Evolutionary conservation across 176 grass and related monocot genomes (phyloP).

Genomic region (Raddia guianensis): DNA sequence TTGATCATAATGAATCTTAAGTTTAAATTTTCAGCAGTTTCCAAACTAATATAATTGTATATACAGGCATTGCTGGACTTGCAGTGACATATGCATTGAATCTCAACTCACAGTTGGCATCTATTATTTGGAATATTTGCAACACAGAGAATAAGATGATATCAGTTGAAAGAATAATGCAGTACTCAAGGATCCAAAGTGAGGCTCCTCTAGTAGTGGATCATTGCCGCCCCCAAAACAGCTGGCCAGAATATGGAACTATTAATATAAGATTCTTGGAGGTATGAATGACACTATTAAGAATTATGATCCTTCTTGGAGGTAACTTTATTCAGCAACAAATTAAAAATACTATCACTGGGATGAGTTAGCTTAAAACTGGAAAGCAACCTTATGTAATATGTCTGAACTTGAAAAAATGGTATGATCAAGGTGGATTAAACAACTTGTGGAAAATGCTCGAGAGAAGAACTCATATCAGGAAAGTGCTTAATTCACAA

Average conservation of each 20-base stretch:
- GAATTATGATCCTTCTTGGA: constrained; percentile 1
- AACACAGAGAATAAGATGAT: constrained; percentile 98
- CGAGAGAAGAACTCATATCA: neutral
- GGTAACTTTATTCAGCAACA: neutral
- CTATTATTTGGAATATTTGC: constrained; percentile 94
- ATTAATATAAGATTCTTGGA: constrained; percentile 83
- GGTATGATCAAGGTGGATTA: constrained; percentile 15
- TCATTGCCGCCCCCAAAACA: constrained; percentile 46
- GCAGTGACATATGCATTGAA: constrained; percentile 95
- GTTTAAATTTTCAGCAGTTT: neutral
- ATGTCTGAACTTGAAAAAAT: constrained; percentile 29
- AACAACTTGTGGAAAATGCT: neutral
- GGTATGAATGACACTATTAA: constrained; percentile 46
- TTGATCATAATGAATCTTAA: constrained; percentile 23
- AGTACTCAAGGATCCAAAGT: constrained; percentile 80
- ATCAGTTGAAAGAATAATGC: constrained; percentile 97
- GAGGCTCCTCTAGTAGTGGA: constrained; percentile 92
- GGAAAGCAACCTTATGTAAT: neutral
- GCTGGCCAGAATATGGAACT: constrained; percentile 82
- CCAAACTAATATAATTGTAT: constrained; percentile 29
- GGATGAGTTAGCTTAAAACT: neutral
- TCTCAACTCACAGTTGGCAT: constrained; percentile 78
- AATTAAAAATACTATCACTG: neutral
- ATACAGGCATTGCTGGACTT: constrained; percentile 91
- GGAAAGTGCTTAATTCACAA: neutral